phyloP scores from a whole-genome alignment of 306 rosid species.

The Neltuma alba region DNA sequence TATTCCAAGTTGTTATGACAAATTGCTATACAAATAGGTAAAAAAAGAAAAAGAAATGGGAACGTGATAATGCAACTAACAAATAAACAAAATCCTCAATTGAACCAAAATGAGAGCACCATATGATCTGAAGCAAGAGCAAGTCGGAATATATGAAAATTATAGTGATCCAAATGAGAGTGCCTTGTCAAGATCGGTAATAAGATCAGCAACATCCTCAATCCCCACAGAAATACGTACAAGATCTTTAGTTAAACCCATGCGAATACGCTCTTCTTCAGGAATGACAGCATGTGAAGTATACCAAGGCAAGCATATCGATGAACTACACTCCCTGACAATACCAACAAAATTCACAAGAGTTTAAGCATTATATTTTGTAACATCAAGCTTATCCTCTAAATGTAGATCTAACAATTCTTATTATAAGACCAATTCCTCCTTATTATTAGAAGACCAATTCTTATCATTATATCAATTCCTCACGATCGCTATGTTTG shows the following conservation, averaged over 20 bases:
- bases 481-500: too few relatives aligned
- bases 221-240: constrained; percentile 82
- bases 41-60: not conserved
- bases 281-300: constrained; percentile 86
- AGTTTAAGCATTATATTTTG: too few relatives aligned
- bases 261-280: constrained; percentile 61
- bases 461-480: too few relatives aligned
- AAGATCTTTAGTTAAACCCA: constrained; percentile 83
- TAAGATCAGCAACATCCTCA: constrained; percentile 78
- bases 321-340: constrained; percentile 82
- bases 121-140: not conserved
- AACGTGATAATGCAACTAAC: not conserved
- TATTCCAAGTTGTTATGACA: not conserved
- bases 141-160: not conserved
- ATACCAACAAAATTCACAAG: constrained; percentile 13
- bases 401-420: too few relatives aligned
- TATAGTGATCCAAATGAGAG: constrained; percentile 66
- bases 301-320: constrained; percentile 80
- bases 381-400: too few relatives aligned
- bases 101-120: not conserved
- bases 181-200: constrained; percentile 71
- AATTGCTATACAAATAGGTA: not conserved
- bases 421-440: too few relatives aligned
- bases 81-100: too few relatives aligned
- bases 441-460: too few relatives aligned